A percentile compares a stretch with the other conserved stretches of the same genome.
These are phyloP conservation scores for Dacryopinax primogenitus DNA, from an alignment of 768 basidiomycete species.

Conservation along the genomic window DNA sequence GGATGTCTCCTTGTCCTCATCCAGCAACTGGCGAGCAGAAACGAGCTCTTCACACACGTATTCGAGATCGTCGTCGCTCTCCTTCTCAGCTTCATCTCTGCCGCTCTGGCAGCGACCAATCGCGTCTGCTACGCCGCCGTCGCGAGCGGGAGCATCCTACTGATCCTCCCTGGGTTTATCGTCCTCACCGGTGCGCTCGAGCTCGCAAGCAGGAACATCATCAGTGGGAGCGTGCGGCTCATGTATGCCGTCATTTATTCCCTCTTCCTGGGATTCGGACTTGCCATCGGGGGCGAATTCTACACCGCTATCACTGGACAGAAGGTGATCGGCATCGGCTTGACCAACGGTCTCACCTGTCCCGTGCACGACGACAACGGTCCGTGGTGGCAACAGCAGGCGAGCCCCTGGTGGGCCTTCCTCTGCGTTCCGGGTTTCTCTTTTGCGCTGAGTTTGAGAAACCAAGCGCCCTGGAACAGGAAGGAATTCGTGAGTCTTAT, in stretches of 20 bases:
- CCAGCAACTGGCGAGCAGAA: constrained; percentile 56
- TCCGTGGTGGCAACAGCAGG: constrained; percentile 63
- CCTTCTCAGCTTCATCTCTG: constrained; percentile 64
- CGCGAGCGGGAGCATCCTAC: constrained; percentile 60
- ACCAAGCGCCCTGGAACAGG: constrained; percentile 45
- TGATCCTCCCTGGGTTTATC: constrained; percentile 68
- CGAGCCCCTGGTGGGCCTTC: constrained; percentile 63
- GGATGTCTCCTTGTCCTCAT: constrained; percentile 61
- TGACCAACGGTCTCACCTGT: constrained; percentile 48
- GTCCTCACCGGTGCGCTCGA: constrained; percentile 64
- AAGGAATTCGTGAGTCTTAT: constrained; percentile 42
- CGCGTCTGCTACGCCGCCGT: constrained; percentile 71
- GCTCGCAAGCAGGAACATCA: constrained; percentile 65
- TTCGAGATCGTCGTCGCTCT: constrained; percentile 76
- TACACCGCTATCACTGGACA: constrained; percentile 45
- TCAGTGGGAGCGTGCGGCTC: constrained; percentile 70
- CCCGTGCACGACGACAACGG: constrained; percentile 39
- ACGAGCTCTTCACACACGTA: constrained; percentile 68
- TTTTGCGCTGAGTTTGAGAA: constrained; percentile 50
- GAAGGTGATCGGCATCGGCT: constrained; percentile 35
- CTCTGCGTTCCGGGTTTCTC: constrained; percentile 59
- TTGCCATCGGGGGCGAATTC: constrained; percentile 62
- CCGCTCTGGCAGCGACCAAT: constrained; percentile 54
- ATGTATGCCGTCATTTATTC: constrained; percentile 71
- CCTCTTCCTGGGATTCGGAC: constrained; percentile 58